Conservation (phyloP, 78 protist species). For the Acrasis kona region DNA sequence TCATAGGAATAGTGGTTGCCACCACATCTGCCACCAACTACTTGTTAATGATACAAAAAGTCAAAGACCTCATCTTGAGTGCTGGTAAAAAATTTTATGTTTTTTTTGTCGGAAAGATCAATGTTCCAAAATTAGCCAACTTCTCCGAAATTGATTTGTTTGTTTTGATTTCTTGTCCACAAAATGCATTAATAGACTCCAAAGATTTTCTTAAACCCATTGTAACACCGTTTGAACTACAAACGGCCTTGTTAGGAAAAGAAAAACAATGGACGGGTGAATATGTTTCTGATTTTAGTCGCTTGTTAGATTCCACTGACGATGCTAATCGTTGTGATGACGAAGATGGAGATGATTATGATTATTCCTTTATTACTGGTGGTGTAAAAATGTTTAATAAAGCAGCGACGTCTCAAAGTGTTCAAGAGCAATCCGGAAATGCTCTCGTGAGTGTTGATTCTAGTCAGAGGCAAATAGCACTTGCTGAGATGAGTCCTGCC, state of each 20-base stretch:
- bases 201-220: not conserved
- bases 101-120: not conserved
- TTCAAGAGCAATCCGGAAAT: not conserved
- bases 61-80: not conserved
- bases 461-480: not conserved
- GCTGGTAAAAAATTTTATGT: not conserved
- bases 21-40: not conserved
- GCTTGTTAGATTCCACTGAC: not conserved
- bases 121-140: slow-evolving; percentile 2
- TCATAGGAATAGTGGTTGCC: not conserved
- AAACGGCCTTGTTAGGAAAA: not conserved
- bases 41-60: not conserved
- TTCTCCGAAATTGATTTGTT: not conserved
- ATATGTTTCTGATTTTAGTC: not conserved
- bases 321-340: not conserved
- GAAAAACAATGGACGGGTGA: not conserved
- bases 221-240: not conserved
- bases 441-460: not conserved
- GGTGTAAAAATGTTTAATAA: not conserved
- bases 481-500: not conserved
- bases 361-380: not conserved
- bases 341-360: not conserved
- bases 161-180: not conserved
- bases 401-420: no score
- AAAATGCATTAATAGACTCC: not conserved